These are phyloP conservation scores for Rhizodiscina lignyota DNA, from an alignment of 495 filamentous ascomycete species.

Conservation along the genomic window DNA sequence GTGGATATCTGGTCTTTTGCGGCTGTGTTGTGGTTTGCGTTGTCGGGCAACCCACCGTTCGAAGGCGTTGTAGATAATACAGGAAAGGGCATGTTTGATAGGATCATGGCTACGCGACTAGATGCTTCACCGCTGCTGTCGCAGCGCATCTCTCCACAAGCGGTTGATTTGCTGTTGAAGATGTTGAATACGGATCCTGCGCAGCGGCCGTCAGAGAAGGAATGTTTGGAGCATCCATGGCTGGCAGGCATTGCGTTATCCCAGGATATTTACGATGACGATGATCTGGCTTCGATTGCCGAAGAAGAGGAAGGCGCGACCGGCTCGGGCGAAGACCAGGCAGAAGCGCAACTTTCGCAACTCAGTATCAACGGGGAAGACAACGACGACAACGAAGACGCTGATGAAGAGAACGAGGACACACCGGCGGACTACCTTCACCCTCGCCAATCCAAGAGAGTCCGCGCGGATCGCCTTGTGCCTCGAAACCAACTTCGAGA, in stretches of 20 bases:
- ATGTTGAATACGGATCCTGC: slow-evolving; percentile 64
- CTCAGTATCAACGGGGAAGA: slow-evolving; percentile 39
- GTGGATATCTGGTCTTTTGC: slow-evolving; percentile 93
- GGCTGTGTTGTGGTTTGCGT: slow-evolving; percentile 69
- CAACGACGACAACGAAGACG: slow-evolving; percentile 23
- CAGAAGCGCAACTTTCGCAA: slow-evolving; percentile 47
- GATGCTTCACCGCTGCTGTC: slow-evolving; percentile 40
- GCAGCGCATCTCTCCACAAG: slow-evolving; percentile 39
- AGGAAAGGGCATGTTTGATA: slow-evolving; percentile 53
- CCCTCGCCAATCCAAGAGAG: slow-evolving; percentile 16
- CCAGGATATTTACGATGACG: slow-evolving; percentile 9
- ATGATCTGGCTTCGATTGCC: slow-evolving; percentile 27
- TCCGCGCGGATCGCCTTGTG: slow-evolving; percentile 14
- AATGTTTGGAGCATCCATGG: slow-evolving; percentile 55
- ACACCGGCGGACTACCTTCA: slow-evolving; percentile 9
- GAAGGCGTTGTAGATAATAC: slow-evolving; percentile 43
- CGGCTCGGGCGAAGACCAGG: slow-evolving; percentile 25
- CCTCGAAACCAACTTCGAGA: slow-evolving; percentile 16
- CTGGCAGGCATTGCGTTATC: slow-evolving; percentile 30
- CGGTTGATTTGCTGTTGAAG: slow-evolving; percentile 53
- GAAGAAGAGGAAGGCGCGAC: slow-evolving; percentile 34
- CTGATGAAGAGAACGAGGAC: neutral
- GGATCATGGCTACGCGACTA: slow-evolving; percentile 58
- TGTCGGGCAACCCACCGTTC: slow-evolving; percentile 64
- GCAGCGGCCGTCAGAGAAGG: slow-evolving; percentile 42